Base-by-base conservation (phyloP, 306 rosid species). In the Dryas alaskensis region DNA sequence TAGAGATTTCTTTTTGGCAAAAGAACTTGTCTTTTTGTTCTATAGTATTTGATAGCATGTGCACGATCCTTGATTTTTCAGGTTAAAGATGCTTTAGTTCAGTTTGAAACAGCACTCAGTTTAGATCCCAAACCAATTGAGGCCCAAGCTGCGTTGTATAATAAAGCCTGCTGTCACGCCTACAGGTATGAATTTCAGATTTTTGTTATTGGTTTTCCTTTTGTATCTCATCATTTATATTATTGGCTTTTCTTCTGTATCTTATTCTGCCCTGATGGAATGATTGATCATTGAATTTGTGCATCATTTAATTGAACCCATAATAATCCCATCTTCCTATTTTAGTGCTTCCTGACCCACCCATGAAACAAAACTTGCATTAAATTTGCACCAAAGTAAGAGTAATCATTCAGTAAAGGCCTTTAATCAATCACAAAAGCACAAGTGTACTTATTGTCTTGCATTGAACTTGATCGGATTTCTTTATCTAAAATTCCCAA, bases 141-240 rank as follows among this genome's bases (percentile, higher is more conserved):
- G 73, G 91, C 95, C 46, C 97, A 94, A 82, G 99, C 99, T 73
- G 99, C 97, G 5, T 74, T 88, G 25, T 94, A 94, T 79, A 94
- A 94, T 85, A 94, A 94, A 87, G 99, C 99, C 58, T 94, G 99
- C 74, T 94, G 99, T 65, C 96, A 87, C 68, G 97, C 99, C 70
- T 94, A 94, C 75, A 81, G 94, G 96, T 93, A 81, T 48, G 47
- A 44, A 73, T 43, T 66, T 49, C 71, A 11, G 1, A 7, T 1
- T 2, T 14, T 69, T 51, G 51, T 58, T 10, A 13, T 65, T 60
- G 4, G 46, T 73, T 59, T 17, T 11, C n/a, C 13, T 62, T 27
- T 50, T 16, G 25, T 37, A 16, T 37, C 46, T 7, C 37, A 13
- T 12, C 16, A 4, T 39, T 53, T 37, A 16, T 46, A 10, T 43